Conservation (phyloP, 148 eudicot species). For the Vaccinium myrtillus region DNA sequence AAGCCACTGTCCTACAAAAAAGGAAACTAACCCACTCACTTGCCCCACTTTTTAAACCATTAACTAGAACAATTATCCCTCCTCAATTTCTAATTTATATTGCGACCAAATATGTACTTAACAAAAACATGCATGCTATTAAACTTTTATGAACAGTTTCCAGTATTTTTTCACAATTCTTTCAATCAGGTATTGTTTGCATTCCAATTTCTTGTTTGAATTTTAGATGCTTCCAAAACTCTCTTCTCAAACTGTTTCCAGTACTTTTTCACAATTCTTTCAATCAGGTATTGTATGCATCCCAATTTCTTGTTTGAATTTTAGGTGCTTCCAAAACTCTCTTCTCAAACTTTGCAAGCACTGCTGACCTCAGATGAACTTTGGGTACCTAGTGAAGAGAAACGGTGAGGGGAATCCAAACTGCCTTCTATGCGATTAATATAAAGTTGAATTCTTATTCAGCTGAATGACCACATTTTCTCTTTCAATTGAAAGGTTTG, state of each 20-base stretch:
- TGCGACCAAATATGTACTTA: not conserved
- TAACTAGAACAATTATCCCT: not conserved
- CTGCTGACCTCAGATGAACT: conserved; percentile 87
- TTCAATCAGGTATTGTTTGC: not conserved
- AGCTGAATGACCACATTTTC: conserved; percentile 22
- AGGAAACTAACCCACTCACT: not conserved
- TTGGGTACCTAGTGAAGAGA: conserved; percentile 98
- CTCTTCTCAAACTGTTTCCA: conserved; percentile 53
- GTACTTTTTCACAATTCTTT: not conserved
- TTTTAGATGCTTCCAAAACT: conserved; percentile 90
- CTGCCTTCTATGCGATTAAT: not conserved
- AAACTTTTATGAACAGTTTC: not conserved
- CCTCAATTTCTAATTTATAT: not conserved
- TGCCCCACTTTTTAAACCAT: not conserved
- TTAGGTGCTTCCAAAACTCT: conserved; percentile 95
- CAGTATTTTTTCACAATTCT: not conserved
- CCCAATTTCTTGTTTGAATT: conserved; percentile 11
- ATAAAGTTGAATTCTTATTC: conserved; percentile 11
- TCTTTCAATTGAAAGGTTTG: conserved; percentile 61
- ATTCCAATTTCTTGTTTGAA: conserved; percentile 14
- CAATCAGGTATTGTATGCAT: conserved; percentile 1
- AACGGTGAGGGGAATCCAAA: conserved; percentile 51
- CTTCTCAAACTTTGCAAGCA: conserved; percentile 87
- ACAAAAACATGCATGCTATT: not conserved
- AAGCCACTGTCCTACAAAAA: not conserved